Evolutionary conservation across 306 rosid genomes (phyloP).

Genomic region (Datisca glomerata): DNA sequence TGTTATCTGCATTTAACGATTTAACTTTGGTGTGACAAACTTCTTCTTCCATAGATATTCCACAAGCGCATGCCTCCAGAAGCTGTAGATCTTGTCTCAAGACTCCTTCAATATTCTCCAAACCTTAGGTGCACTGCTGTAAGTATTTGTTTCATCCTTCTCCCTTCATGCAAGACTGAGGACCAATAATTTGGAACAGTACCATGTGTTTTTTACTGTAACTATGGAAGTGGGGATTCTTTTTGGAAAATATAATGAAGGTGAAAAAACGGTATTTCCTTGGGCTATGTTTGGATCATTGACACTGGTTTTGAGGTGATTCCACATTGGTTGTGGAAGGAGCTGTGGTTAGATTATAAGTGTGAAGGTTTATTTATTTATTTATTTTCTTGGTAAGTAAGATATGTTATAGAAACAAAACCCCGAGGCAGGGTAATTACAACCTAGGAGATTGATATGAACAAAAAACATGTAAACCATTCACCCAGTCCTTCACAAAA

Average conservation of each 20-base stretch:
- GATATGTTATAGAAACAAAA: no score
- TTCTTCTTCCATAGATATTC: slow-evolving; percentile 30
- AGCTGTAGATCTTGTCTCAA: slow-evolving; percentile 60
- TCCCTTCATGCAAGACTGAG: neutral
- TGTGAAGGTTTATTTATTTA: no score
- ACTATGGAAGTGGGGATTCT: neutral
- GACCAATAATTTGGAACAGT: neutral
- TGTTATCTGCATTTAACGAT: neutral
- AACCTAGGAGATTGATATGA: no score
- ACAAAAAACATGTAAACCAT: no score
- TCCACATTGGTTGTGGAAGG: no score
- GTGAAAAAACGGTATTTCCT: no score
- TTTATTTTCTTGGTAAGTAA: no score
- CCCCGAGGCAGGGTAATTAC: no score
- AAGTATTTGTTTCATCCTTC: slow-evolving; percentile 14
- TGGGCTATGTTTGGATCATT: no score
- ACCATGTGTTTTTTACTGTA: neutral
- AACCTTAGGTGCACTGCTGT: slow-evolving; percentile 53
- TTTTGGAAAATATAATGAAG: no score
- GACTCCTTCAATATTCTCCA: slow-evolving; percentile 67
- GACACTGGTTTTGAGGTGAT: neutral
- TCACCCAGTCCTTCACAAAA: no score
- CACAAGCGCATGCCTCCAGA: slow-evolving; percentile 60
- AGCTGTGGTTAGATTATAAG: no score
- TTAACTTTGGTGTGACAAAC: slow-evolving; percentile 1